Percentiles rank a stretch among this genome's conserved stretches.
Conservation (phyloP, 1,284 basidiomycete species). For the Moesziomyces sp. region DNA sequence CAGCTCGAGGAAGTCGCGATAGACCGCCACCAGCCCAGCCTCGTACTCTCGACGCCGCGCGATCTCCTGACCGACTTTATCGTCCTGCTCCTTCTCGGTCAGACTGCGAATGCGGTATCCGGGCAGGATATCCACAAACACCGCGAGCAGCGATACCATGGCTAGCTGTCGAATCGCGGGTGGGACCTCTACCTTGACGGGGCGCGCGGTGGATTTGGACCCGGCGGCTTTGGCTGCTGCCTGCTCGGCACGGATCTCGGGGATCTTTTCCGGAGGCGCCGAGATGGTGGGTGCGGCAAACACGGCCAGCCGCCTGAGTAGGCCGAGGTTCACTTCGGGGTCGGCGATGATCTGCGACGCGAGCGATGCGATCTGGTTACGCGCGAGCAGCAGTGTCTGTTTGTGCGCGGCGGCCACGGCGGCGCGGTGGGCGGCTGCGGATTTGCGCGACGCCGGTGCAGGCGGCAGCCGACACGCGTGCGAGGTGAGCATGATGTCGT, state of each 20-base stretch:
- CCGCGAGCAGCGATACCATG: constrained; percentile 88
- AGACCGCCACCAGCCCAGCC: constrained; percentile 88
- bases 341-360: constrained; percentile 62
- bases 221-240: constrained; percentile 69
- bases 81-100: constrained; percentile 87
- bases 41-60: constrained; percentile 92
- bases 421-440: constrained; percentile 11
- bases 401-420: constrained; percentile 8
- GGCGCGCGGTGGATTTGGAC: constrained; percentile 39
- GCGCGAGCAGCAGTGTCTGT: constrained; percentile 44
- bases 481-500: constrained; percentile 48
- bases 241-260: constrained; percentile 28
- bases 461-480: constrained; percentile 30
- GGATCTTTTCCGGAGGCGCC: constrained; percentile 47
- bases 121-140: constrained; percentile 95
- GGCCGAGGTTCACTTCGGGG: constrained; percentile 61
- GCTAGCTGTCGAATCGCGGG: constrained; percentile 85
- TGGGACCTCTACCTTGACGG: constrained; percentile 73
- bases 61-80: constrained; percentile 95
- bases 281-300: constrained; percentile 25
- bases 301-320: constrained; percentile 59
- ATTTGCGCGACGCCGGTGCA: constrained; percentile 12
- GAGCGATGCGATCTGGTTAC: constrained; percentile 66
- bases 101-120: constrained; percentile 81
- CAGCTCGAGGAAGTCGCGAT: constrained; percentile 86